phyloP scores from a whole-genome alignment of 2,329 filamentous ascomycete species.

The Tolypocladium tropicale region DNA sequence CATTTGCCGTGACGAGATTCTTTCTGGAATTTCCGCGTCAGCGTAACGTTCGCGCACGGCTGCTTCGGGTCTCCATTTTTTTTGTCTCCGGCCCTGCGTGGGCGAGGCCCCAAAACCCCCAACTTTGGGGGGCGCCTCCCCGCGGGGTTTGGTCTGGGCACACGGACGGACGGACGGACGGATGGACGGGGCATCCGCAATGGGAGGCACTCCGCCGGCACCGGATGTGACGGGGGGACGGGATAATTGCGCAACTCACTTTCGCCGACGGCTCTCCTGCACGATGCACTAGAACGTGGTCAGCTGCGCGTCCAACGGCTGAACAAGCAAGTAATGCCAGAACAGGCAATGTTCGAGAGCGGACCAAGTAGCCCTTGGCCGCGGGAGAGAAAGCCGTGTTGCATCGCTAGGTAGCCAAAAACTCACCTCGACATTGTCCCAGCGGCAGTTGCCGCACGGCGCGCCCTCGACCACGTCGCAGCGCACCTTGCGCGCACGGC shows the following conservation, averaged over 20 bases:
- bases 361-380: neutral
- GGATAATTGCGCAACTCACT: conserved; percentile 44
- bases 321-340: neutral
- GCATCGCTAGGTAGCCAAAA: too few relatives aligned
- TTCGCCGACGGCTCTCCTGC: conserved; percentile 75
- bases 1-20: conserved; percentile 29
- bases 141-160: neutral
- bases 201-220: neutral
- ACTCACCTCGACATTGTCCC: conserved; percentile 59
- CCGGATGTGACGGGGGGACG: neutral
- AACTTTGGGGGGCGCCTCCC: neutral
- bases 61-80: neutral
- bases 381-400: too few relatives aligned
- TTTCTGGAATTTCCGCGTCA: conserved; percentile 26
- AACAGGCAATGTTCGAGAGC: neutral
- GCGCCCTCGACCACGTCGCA: conserved; percentile 88
- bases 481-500: conserved; percentile 79
- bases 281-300: conserved; percentile 44
- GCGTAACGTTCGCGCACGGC: conserved; percentile 1
- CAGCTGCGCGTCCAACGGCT: neutral
- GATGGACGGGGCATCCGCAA: neutral
- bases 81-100: too few relatives aligned
- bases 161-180: neutral
- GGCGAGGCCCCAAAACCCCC: too few relatives aligned
- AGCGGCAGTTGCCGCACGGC: conserved; percentile 78